Evolutionary conservation across 495 filamentous ascomycete species (phyloP).

Genomic region (Lepraria neglecta): DNA sequence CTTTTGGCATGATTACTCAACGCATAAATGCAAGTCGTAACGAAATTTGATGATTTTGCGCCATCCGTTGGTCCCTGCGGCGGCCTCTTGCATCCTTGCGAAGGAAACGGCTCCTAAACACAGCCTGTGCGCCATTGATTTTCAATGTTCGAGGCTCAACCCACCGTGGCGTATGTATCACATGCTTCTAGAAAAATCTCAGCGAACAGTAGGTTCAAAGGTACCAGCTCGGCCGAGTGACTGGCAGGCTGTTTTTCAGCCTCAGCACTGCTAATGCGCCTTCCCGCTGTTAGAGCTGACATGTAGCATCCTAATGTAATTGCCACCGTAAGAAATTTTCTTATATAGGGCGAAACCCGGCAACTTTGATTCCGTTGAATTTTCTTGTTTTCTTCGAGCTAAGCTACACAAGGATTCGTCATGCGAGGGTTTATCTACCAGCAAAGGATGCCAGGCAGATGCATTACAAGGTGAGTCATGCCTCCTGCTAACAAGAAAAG

Average conservation of each 20-base stretch:
- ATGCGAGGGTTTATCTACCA: neutral
- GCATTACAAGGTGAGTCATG: neutral
- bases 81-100: neutral
- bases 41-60: neutral
- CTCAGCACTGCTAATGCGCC: constrained; percentile 8
- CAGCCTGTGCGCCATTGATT: neutral
- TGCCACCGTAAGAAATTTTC: neutral
- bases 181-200: neutral
- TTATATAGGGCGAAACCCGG: neutral
- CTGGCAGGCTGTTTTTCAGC: neutral
- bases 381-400: neutral
- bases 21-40: too few species aligned
- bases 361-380: neutral
- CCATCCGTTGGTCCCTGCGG: neutral
- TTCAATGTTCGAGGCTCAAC: neutral
- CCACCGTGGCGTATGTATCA: neutral
- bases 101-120: neutral
- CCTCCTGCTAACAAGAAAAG: neutral
- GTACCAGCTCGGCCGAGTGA: neutral
- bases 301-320: neutral
- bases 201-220: neutral
- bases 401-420: neutral
- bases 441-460: neutral
- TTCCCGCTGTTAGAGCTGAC: neutral
- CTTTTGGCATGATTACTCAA: neutral